phyloP scores from a whole-genome alignment of 441 rosid species.

The Sinapis alba region DNA sequence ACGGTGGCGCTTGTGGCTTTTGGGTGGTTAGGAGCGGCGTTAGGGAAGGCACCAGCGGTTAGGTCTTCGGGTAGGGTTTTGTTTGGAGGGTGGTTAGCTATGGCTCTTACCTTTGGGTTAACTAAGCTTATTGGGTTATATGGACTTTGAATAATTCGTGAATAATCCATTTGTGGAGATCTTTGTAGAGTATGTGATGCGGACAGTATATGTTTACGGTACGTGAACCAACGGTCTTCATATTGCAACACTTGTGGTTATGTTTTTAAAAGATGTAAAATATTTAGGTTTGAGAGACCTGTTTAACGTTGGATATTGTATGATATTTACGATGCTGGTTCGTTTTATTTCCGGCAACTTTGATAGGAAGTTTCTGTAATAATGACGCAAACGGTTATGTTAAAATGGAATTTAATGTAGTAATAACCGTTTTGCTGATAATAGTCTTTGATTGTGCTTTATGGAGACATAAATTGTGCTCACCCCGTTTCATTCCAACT shows the following conservation, averaged over 20 bases:
- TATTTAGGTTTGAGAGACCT: not conserved
- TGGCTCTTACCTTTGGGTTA: constrained; percentile 86
- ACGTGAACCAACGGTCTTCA: not conserved
- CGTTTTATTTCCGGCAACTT: not conserved
- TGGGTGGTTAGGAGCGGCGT: constrained; percentile 73
- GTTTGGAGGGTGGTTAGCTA: constrained; percentile 88
- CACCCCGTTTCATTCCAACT: too few relatives aligned
- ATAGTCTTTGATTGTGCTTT: too few relatives aligned
- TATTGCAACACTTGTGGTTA: too few relatives aligned
- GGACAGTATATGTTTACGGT: not conserved
- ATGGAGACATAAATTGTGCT: too few relatives aligned
- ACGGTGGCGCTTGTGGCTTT: constrained; percentile 60
- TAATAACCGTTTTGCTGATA: not conserved
- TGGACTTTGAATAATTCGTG: constrained; percentile 31
- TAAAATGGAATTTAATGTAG: not conserved
- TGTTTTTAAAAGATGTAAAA: not conserved
- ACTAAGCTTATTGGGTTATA: constrained; percentile 71
- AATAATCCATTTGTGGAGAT: not conserved
- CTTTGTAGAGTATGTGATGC: not conserved
- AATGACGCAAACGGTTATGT: not conserved
- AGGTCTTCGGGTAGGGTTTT: constrained; percentile 69
- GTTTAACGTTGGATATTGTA: constrained; percentile 26
- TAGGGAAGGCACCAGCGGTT: constrained; percentile 67
- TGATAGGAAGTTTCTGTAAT: not conserved
- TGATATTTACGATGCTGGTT: not conserved